Evolutionary conservation across 164 flowering plant genomes (phyloP).

Genomic region (Brasenia schreberi): DNA sequence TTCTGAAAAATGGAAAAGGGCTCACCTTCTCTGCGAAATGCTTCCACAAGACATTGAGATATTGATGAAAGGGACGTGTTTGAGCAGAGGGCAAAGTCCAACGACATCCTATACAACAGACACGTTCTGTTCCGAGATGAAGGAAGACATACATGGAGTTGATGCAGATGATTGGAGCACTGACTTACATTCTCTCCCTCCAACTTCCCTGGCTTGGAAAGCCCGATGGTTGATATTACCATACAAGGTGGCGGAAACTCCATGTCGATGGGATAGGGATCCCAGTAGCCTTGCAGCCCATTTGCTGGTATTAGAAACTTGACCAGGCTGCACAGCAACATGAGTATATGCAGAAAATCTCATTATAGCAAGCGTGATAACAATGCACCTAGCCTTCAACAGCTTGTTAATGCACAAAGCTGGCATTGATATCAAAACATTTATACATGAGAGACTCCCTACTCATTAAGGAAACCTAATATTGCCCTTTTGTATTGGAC

Average conservation of each 20-base stretch:
- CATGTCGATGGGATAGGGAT: slow-evolving; percentile 92
- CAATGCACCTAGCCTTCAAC: too few relatives aligned
- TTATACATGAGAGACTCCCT: too few relatives aligned
- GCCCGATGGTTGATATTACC: slow-evolving; percentile 88
- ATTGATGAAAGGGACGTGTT: slow-evolving; percentile 79
- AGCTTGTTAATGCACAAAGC: too few relatives aligned
- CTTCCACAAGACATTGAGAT: slow-evolving; percentile 77
- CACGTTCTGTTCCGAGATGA: slow-evolving; percentile 71
- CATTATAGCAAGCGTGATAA: too few relatives aligned
- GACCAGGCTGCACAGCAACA: slow-evolving; percentile 50
- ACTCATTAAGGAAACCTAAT: too few relatives aligned
- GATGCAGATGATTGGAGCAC: slow-evolving; percentile 85
- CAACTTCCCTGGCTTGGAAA: slow-evolving; percentile 85
- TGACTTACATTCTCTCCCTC: slow-evolving; percentile 73
- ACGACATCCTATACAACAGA: slow-evolving; percentile 85
- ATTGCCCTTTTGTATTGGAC: too few relatives aligned
- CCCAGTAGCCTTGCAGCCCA: slow-evolving; percentile 95
- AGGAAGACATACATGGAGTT: slow-evolving; percentile 89
- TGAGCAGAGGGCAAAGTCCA: slow-evolving; percentile 86
- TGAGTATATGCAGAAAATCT: neutral
- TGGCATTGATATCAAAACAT: too few relatives aligned
- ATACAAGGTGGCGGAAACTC: slow-evolving; percentile 92
- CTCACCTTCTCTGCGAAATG: slow-evolving; percentile 93
- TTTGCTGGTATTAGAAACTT: slow-evolving; percentile 82
- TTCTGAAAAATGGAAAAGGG: neutral